Base-by-base conservation (phyloP, 2,329 filamentous ascomycete genomes). In the Calonectria naviculata region DNA sequence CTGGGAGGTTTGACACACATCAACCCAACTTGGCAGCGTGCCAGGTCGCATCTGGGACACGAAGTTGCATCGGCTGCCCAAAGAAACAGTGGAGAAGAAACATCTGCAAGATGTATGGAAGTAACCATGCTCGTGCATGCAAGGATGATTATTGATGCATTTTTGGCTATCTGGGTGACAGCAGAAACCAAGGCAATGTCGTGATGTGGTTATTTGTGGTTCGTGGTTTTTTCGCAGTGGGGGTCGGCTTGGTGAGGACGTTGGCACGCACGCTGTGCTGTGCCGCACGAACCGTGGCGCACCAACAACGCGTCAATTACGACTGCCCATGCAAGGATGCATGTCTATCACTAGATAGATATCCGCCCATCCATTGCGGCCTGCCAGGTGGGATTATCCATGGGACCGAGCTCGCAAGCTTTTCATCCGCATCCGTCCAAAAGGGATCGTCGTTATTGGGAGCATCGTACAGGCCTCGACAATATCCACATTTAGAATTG, bases 171-270 rank as follows among this genome's bases (percentile, higher is more conserved):
- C 21, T 9, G 44, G 26, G 63, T 66, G 46, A 56, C 46, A 63
- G 65, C 56, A 70, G 61, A 49, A 66, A 38, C 56, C 44, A 66
- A 62, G 24, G 29, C 47, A 62, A 66, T 70, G 56, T 58, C 68
- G 63, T 66, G 68, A 67, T 66, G 58, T 60, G 67, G 61, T 49
- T 47, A 36, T 17, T 64, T 68, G 56, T 66, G 63, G 62, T 56
- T 70, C 63, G 44, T 29, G 36, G 64, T 44, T 44, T 44, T 38
- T 34, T 28, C n/a, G 41, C 42, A 34, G 54, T 65, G 54, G 61
- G 61, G 65, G 64, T 24, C 49, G 17, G 49, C 21, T 38, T 56
- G 52, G 12, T 38, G 52, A 52, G 8, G 12, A 49, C 42, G 38
- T 63, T 13, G 42, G 36, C 47, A 65, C 31, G 28, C 67, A 52